phyloP scores from a whole-genome alignment of 768 basidiomycete genomes.

The Infundibulicybe gibba region DNA sequence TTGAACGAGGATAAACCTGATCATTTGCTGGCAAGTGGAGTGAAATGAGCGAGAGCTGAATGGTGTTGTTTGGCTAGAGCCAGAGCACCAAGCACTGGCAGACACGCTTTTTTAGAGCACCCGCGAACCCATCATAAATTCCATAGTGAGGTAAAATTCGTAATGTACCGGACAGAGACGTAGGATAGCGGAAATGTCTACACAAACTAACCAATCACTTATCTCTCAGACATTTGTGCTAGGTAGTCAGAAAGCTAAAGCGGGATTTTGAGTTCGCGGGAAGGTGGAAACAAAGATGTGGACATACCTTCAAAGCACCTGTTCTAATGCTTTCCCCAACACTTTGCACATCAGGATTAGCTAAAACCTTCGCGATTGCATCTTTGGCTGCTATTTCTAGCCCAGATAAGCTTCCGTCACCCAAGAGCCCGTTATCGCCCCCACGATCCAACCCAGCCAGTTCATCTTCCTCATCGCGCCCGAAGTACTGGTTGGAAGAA shows the following conservation, averaged over 20 bases:
- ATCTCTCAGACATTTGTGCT: conserved; percentile 61
- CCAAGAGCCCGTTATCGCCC: conserved; percentile 28
- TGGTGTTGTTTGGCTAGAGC: too few relatives aligned
- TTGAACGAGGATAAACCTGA: conserved; percentile 97
- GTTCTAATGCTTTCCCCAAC: conserved; percentile 73
- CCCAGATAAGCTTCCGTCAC: conserved; percentile 59
- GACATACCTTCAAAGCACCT: conserved; percentile 77
- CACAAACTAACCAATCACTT: conserved; percentile 1
- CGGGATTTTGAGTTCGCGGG: neutral
- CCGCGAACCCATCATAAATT: too few relatives aligned
- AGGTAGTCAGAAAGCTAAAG: conserved; percentile 60
- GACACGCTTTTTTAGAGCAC: too few relatives aligned
- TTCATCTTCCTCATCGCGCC: conserved; percentile 82
- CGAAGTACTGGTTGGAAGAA: conserved; percentile 96
- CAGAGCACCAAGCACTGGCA: too few relatives aligned
- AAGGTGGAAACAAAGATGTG: neutral
- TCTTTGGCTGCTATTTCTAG: conserved; percentile 68
- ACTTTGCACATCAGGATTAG: conserved; percentile 88
- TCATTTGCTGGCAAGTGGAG: conserved; percentile 48
- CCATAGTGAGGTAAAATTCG: too few relatives aligned
- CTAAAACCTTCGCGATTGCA: conserved; percentile 65
- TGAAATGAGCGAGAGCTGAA: too few relatives aligned
- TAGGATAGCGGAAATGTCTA: too few relatives aligned
- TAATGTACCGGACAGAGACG: too few relatives aligned
- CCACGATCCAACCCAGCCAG: conserved; percentile 31